Evolutionary conservation across 129 eudicot species (phyloP).

Genomic region (Deinandra increscens): DNA sequence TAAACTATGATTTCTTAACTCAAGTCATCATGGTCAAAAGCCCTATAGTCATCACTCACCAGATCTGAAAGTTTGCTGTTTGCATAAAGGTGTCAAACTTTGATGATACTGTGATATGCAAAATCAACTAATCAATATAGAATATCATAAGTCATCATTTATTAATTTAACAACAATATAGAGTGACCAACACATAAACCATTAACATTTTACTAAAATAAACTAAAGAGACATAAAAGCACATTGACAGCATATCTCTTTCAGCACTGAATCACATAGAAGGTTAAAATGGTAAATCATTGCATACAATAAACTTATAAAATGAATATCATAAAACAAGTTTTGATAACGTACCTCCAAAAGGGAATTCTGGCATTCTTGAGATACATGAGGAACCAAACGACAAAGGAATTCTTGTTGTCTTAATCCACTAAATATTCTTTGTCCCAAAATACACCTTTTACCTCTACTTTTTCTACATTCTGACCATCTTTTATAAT

Average conservation of each 20-base stretch:
- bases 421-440: constrained; percentile 62
- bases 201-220: background rate
- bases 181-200: background rate
- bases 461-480: constrained; percentile 48
- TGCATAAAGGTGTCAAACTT: background rate
- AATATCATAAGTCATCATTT: background rate
- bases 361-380: constrained; percentile 43
- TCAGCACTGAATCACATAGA: background rate
- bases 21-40: constrained; percentile 1
- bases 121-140: background rate
- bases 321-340: background rate
- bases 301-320: background rate
- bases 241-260: constrained; percentile 1
- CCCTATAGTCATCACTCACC: constrained; percentile 8
- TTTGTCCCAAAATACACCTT: constrained; percentile 48
- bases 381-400: constrained; percentile 39
- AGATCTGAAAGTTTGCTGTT: background rate
- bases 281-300: background rate
- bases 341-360: constrained; percentile 47
- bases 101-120: background rate
- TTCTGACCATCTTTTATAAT: constrained; percentile 58
- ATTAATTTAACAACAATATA: background rate
- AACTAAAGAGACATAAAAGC: background rate
- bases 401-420: constrained; percentile 65
- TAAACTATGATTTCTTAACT: background rate